phyloP scores from a whole-genome alignment of 495 filamentous ascomycete species.

The Durotheca rogersii region DNA sequence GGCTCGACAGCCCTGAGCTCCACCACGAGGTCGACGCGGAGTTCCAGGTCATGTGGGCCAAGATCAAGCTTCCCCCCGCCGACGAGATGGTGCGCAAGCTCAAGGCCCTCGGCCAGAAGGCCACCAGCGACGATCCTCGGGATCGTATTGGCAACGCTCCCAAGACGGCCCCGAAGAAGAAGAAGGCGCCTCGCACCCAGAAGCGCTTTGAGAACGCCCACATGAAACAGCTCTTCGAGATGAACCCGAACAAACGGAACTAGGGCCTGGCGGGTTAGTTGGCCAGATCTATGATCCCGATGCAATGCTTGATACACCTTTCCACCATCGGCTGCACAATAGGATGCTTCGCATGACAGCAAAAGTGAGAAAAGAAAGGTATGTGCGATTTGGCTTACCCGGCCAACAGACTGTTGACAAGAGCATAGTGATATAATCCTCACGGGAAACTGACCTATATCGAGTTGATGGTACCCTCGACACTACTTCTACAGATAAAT shows the following conservation, averaged over 20 bases:
- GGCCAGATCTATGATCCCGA: no score
- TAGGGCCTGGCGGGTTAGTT: neutral
- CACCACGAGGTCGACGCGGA: conserved; percentile 75
- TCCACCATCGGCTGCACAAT: no score
- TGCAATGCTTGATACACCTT: no score
- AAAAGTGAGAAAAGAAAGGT: no score
- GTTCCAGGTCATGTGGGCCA: conserved; percentile 80
- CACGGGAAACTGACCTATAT: no score
- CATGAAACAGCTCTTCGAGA: conserved; percentile 84
- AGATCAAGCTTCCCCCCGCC: conserved; percentile 70
- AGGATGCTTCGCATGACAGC: no score
- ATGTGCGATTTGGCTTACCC: no score
- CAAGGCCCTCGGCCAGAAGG: conserved; percentile 69
- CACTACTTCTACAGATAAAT: no score
- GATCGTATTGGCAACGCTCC: conserved; percentile 55
- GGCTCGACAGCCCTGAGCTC: conserved; percentile 80
- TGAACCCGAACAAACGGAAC: conserved; percentile 65
- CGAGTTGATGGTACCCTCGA: no score
- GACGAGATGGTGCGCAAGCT: conserved; percentile 76
- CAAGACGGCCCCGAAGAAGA: conserved; percentile 67
- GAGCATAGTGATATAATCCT: no score
- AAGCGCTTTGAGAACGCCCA: conserved; percentile 86
- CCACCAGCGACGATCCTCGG: conserved; percentile 71
- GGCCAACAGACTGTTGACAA: no score
- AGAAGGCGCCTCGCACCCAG: conserved; percentile 67